Evolutionary conservation across 2,329 filamentous ascomycete species (phyloP), one percentile per base, ranked within the genome.

Genomic region (Cordyceps fumosorosea): DNA sequence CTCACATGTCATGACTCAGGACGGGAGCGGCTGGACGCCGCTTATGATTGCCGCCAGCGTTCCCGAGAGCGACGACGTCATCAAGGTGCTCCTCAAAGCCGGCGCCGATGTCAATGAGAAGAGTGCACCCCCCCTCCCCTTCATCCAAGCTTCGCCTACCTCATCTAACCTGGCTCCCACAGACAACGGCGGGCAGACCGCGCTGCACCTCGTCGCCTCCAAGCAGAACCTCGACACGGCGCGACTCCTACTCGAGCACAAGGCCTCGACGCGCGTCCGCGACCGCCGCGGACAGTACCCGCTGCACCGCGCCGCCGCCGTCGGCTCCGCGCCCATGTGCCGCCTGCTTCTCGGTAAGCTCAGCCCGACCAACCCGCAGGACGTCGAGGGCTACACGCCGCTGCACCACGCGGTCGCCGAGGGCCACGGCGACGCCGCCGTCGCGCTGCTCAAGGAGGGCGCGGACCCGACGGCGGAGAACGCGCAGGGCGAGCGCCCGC

Each of bases 221-320:
- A 99, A 99, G 75, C 86, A 85, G 69, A 93, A 96, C 71, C 79
- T 97, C 51, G 90, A 96, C 66, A 81, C 89, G 7, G 91, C 91
- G 29, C 88, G 87, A 55, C 86, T 85, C 63, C 83, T 99, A n/a
- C 77, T 99, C 45, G 81, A 83, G 20, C 81, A 86, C 68, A 89
- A 89, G 0, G 93, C 91, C 14, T 91, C 88, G 5, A 85, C 92
- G 1, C 81, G 93, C 29, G 82, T 93, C 2, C 90, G 90, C 66
- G 95, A 99, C 72, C 89, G 85, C 70, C 84, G 92, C 34, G 90
- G 91, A n/a, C 93, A 97, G 72, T 86, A 97, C 62, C 84, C 96
- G 7, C 82, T 99, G 29, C 96, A 99, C 75, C 86, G 95, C 20
- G 95, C 95, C 3, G 93, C 95, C 0, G 93, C 95, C 3, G 85